phyloP scores from a whole-genome alignment of 768 basidiomycete species.

The Boletus sensibilis region DNA sequence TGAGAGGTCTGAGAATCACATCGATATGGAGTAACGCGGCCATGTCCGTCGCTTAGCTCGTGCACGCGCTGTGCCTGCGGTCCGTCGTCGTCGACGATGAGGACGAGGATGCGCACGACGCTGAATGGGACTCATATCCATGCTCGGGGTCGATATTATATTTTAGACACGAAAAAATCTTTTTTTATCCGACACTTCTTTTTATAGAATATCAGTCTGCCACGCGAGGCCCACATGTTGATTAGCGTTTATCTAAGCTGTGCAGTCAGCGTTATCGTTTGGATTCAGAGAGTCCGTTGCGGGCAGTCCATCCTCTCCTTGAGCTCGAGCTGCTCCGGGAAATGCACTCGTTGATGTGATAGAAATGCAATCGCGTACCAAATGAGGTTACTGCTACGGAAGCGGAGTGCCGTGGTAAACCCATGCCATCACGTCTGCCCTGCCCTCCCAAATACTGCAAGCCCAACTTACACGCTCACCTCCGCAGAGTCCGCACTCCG shows the following conservation, averaged over 20 bases:
- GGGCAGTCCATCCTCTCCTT: neutral
- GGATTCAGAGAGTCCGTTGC: neutral
- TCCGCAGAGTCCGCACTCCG: too few relatives aligned
- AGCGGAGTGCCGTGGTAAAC: slow-evolving; percentile 28
- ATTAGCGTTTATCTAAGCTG: slow-evolving; percentile 23
- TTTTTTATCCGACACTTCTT: slow-evolving; percentile 18
- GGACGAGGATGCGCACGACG: neutral
- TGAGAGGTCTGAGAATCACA: slow-evolving; percentile 11
- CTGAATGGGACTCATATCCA: neutral
- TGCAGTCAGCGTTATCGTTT: neutral
- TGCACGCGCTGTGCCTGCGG: neutral
- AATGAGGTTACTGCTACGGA: slow-evolving; percentile 17
- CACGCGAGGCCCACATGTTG: slow-evolving; percentile 14
- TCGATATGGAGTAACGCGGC: slow-evolving; percentile 2
- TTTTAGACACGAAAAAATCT: slow-evolving; percentile 18
- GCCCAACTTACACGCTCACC: slow-evolving; percentile 13
- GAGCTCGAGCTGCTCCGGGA: neutral
- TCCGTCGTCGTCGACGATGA: slow-evolving; percentile 5
- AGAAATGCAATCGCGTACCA: slow-evolving; percentile 5
- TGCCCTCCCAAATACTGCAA: slow-evolving; percentile 30
- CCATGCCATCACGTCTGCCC: slow-evolving; percentile 7
- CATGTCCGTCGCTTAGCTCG: slow-evolving; percentile 1
- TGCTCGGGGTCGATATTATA: slow-evolving; percentile 28
- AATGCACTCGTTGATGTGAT: neutral
- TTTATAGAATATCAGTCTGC: slow-evolving; percentile 15